Evolutionary conservation across 805 yeast species (phyloP), one percentile per base, ranked within the genome.

Genomic region (Kluyveromyces nonfermentans): DNA sequence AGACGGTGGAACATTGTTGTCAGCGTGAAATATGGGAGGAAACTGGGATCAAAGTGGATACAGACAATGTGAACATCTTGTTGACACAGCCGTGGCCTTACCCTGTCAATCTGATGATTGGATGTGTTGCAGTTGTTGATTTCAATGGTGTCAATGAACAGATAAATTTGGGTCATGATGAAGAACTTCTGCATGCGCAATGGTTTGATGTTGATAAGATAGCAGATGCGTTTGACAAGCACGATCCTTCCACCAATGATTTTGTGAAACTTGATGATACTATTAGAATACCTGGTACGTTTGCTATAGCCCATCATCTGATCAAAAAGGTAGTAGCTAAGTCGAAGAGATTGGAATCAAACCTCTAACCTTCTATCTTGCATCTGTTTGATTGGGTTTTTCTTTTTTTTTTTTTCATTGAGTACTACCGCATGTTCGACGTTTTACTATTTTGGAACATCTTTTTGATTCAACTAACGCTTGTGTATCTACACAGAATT

Each of bases 81-180:
- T 70, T 78, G 53, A 75, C 90, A 10, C 97, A 90, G 65, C 97
- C 97, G 4, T 90, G 97, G 97, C 97, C 97, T 15, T 90, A 80
- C 62, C 97, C 97, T 1, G 88, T 86, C 0, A 87, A 82, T 59
- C 64, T 90, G 54, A 89, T 89, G 97, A 74, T 89, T 52, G 97
- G 97, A 9, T 89, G 96, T 61, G 60, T 88, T 43, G 96, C 78
- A 1, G 63, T 74, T 28, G 90, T 87, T 15, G 82, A 81, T 1
- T 75, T 78, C 56, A 75, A 82, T 50, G 84, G 83, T 1, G 59
- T 52, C 4, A 79, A 80, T 54, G 90, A 82, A 54, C 56, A 56
- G 8, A 81, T 89, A 50, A 68, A 80, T 54, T 68, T 87, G 43
- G 85, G 79, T 14, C 86, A 87, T 58, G 97, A 90, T 60, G 78